Base-by-base conservation (phyloP, 2,329 filamentous ascomycete species). In the Trichophyton benhamiae region DNA sequence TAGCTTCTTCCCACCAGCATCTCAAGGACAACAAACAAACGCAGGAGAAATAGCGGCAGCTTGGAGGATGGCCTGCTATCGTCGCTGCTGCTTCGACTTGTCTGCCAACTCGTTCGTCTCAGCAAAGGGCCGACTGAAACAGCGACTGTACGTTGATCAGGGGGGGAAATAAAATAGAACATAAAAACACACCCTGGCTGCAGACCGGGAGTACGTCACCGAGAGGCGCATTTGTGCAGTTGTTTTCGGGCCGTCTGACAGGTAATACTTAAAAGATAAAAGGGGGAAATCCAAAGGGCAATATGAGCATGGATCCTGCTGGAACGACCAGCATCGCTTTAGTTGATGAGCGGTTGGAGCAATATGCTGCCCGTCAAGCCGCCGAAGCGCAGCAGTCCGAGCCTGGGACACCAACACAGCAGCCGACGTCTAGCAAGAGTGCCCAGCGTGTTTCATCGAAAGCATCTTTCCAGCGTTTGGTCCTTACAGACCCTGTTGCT, bases 401-500 rank as follows among this genome's bases (percentile, higher is more conserved):
- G 38, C 20, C 55, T n/a, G 17, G 15, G 38, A 42, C 25, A 13
- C 15, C 25, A 30, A 52, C 17, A 7, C 15, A 17, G 22, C 55
- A 38, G n/a, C 55, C 9, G 7, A 22, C 17, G 2, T 8, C 17
- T 9, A 17, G 5, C 17, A 58, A 20, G 20, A 33, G 30, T 25
- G 30, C 33, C 22, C 55, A 15, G 38, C 49, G 49, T 41, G 44
- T 25, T 15, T n/a, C n/a, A 25, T 38, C 55, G 11, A 33, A 58
- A 8, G 17, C 55, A 22, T 25, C 55, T 17, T 65, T 60, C 53
- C 81, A 83, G 68, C 79, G 79, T 66, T 80, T 86, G 67, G 83
- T 87, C 44, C 79, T 88, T 64, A 81, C 84, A 48, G 85, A 88
- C 71, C 80, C 83, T 44, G 79, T 87, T 44, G 85, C 85, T 13